Evolutionary conservation across 371 early-diverging fungal genomes (phyloP).

Genomic region (Zychaea mexicana): DNA sequence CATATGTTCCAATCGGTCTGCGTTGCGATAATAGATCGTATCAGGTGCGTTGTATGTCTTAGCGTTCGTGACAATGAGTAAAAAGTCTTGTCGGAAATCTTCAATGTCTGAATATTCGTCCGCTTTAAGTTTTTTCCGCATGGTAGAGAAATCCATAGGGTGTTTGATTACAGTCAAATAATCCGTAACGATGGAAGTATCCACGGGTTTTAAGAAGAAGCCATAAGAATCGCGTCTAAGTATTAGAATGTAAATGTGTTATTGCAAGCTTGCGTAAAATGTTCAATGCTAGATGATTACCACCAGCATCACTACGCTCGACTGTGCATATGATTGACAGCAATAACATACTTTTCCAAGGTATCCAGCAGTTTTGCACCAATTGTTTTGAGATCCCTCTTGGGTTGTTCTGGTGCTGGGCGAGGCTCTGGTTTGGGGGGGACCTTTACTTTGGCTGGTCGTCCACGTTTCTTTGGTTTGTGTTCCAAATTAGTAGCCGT

Average conservation of each 20-base stretch:
- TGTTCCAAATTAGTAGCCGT: constrained; percentile 11
- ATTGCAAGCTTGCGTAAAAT: too few relatives aligned
- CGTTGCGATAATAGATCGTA: constrained; percentile 72
- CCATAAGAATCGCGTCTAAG: constrained; percentile 65
- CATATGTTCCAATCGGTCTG: constrained; percentile 64
- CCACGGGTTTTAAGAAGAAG: constrained; percentile 85
- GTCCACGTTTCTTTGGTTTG: constrained; percentile 46
- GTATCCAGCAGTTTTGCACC: constrained; percentile 52
- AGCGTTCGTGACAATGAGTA: constrained; percentile 68
- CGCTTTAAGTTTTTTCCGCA: constrained; percentile 60
- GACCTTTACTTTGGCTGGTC: constrained; percentile 32
- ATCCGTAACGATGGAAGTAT: constrained; percentile 72
- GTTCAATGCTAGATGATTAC: too few relatives aligned
- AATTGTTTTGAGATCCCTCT: constrained; percentile 45
- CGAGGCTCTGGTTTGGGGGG: constrained; percentile 28
- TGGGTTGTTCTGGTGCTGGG: constrained; percentile 29
- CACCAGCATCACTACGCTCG: too few relatives aligned
- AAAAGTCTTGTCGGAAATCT: constrained; percentile 64
- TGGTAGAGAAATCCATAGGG: constrained; percentile 76
- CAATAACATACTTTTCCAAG: constrained; percentile 62
- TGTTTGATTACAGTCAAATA: constrained; percentile 72
- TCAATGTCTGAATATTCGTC: constrained; percentile 53
- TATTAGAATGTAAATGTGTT: too few relatives aligned
- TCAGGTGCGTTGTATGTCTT: constrained; percentile 74
- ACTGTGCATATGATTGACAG: too few relatives aligned